These are phyloP conservation scores for Talaromyces sp. DNA, from an alignment of 2,329 filamentous ascomycete genomes.

Conservation along the genomic window DNA sequence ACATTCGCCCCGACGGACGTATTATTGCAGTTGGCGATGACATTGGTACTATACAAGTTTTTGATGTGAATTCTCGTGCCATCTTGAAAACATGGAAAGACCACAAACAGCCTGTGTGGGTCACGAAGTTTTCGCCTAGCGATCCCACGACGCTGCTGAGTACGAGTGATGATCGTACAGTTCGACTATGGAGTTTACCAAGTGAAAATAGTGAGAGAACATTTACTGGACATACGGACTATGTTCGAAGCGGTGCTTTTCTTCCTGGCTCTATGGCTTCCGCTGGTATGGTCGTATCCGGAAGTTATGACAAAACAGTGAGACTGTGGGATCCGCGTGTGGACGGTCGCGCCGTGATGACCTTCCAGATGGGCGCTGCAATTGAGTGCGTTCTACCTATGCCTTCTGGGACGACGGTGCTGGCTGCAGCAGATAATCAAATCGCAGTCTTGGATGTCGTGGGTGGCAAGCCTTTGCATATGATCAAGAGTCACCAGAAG, in stretches of 20 bases:
- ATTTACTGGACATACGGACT: conserved; percentile 85
- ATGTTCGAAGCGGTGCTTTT: conserved; percentile 82
- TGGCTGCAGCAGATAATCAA: conserved; percentile 79
- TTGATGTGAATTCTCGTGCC: conserved; percentile 82
- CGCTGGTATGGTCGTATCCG: conserved; percentile 74
- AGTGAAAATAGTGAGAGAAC: conserved; percentile 70
- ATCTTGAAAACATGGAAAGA: conserved; percentile 94
- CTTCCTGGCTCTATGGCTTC: conserved; percentile 65
- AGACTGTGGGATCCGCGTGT: conserved; percentile 87
- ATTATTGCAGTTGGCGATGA: conserved; percentile 91
- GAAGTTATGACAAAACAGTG: conserved; percentile 92
- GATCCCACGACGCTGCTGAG: conserved; percentile 84
- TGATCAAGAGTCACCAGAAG: conserved; percentile 95
- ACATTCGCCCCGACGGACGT: conserved; percentile 81
- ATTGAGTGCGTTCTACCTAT: conserved; percentile 86
- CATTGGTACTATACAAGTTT: conserved; percentile 87
- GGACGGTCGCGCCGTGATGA: conserved; percentile 70
- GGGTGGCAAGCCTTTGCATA: conserved; percentile 78
- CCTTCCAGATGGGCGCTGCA: conserved; percentile 88
- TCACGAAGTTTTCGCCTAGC: conserved; percentile 85
- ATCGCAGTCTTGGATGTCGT: conserved; percentile 91
- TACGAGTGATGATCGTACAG: conserved; percentile 86
- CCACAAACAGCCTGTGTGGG: conserved; percentile 92
- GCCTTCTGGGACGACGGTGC: conserved; percentile 77
- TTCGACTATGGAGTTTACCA: conserved; percentile 90